A percentile compares a stretch with the other conserved stretches of the same genome.
These are phyloP conservation scores for Backusella luteola DNA, from an alignment of 192 early-diverging fungal genomes.

Conservation along the genomic window DNA sequence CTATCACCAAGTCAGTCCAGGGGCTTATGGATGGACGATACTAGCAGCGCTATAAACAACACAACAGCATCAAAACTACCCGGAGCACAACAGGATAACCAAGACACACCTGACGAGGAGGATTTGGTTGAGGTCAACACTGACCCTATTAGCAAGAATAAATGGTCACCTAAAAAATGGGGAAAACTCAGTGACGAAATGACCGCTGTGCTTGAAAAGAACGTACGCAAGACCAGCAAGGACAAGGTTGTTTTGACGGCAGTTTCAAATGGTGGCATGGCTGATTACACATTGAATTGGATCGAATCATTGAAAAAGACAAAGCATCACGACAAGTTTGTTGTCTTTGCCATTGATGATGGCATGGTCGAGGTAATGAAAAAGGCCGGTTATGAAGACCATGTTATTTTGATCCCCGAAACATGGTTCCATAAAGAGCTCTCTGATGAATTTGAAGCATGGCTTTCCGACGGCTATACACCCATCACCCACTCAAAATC, in stretches of 20 bases:
- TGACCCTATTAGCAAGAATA: not conserved
- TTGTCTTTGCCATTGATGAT: conserved; percentile 41
- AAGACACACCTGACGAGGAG: conserved; percentile 12
- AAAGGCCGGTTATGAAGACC: conserved; percentile 23
- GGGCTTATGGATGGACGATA: not conserved
- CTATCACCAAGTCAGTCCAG: not conserved
- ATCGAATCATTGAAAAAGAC: conserved; percentile 32
- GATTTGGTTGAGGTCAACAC: conserved; percentile 15
- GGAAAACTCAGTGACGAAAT: not conserved
- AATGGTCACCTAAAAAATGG: conserved; percentile 8
- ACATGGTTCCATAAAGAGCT: conserved; percentile 39
- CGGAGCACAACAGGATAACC: not conserved
- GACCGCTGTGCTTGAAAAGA: not conserved
- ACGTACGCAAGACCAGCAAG: not conserved
- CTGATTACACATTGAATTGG: conserved; percentile 43
- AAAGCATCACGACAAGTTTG: conserved; percentile 21
- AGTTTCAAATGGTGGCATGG: conserved; percentile 39
- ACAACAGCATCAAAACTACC: not conserved
- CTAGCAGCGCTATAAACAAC: not conserved
- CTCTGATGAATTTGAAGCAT: conserved; percentile 19
- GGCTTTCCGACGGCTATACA: conserved; percentile 26
- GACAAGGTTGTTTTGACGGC: conserved; percentile 33
- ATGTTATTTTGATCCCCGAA: conserved; percentile 33
- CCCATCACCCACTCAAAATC: conserved; percentile 42
- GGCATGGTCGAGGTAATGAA: conserved; percentile 28